These are phyloP conservation scores for Citrus inodora DNA, from an alignment of 345 rosid species.

Conservation along the genomic window DNA sequence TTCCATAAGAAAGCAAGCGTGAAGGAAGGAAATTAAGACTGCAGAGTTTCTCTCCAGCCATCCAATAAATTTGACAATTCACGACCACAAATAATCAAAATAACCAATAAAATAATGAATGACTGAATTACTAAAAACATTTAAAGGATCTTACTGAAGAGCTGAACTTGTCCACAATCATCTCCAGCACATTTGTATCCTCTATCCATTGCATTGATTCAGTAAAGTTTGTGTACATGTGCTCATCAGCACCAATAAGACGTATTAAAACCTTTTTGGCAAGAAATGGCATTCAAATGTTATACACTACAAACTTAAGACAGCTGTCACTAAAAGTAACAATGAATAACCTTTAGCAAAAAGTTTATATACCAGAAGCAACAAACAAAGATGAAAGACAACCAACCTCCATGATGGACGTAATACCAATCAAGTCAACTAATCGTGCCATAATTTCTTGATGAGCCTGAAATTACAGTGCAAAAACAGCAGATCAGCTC, in stretches of 20 bases:
- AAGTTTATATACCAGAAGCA: slow-evolving; percentile 13
- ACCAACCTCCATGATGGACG: slow-evolving; percentile 95
- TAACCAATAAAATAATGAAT: neutral
- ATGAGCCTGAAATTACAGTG: slow-evolving; percentile 57
- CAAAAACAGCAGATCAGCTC: slow-evolving; percentile 13
- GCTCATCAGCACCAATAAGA: slow-evolving; percentile 87
- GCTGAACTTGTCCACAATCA: slow-evolving; percentile 89
- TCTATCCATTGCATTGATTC: slow-evolving; percentile 88
- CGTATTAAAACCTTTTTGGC: slow-evolving; percentile 73
- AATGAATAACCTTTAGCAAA: neutral
- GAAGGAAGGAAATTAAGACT: neutral
- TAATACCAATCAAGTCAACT: slow-evolving; percentile 87
- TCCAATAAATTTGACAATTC: neutral
- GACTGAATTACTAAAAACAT: neutral
- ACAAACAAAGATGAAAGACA: slow-evolving; percentile 14
- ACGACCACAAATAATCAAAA: neutral
- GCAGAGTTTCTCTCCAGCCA: neutral
- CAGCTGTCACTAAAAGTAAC: neutral
- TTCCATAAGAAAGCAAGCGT: neutral
- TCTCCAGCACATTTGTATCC: slow-evolving; percentile 78
- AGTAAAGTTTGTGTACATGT: slow-evolving; percentile 61
- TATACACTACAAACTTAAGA: neutral
- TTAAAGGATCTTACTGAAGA: slow-evolving; percentile 65
- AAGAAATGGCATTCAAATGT: slow-evolving; percentile 10
- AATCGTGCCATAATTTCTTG: slow-evolving; percentile 61